phyloP scores from a whole-genome alignment of 768 basidiomycete species.

The Lactarius pseudohatsudake region DNA sequence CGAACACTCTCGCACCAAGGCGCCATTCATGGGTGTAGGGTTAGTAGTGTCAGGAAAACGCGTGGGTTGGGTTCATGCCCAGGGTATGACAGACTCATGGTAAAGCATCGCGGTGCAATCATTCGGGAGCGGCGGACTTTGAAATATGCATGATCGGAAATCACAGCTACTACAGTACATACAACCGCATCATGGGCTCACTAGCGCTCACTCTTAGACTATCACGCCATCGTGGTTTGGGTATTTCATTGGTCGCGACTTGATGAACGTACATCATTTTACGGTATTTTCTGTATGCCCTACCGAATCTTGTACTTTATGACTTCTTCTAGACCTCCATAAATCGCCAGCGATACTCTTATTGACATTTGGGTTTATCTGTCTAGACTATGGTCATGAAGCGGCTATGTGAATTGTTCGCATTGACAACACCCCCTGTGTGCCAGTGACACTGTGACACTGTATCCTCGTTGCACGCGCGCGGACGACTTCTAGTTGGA shows the following conservation, averaged over 20 bases:
- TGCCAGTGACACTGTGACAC: not conserved
- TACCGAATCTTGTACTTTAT: too few relatives aligned
- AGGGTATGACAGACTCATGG: not conserved
- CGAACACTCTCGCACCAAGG: not conserved
- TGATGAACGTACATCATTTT: too few relatives aligned
- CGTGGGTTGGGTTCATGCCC: not conserved
- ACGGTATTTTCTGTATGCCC: too few relatives aligned
- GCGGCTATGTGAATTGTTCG: not conserved
- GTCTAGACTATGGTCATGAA: not conserved
- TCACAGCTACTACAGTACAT: too few relatives aligned
- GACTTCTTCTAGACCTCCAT: too few relatives aligned
- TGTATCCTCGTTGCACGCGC: not conserved
- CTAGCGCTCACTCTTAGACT: too few relatives aligned
- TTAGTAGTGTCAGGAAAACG: not conserved
- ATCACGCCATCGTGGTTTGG: too few relatives aligned
- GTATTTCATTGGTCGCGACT: not conserved
- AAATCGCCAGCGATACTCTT: not conserved
- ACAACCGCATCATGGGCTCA: too few relatives aligned
- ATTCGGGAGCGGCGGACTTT: too few relatives aligned
- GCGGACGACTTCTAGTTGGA: not conserved
- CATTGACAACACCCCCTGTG: not conserved
- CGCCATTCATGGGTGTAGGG: constrained; percentile 21
- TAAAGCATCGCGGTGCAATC: too few relatives aligned
- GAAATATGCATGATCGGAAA: too few relatives aligned
- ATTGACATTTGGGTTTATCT: not conserved